Conservation (phyloP, 2,329 filamentous ascomycete species). For the Dactylellina drechsleri region DNA sequence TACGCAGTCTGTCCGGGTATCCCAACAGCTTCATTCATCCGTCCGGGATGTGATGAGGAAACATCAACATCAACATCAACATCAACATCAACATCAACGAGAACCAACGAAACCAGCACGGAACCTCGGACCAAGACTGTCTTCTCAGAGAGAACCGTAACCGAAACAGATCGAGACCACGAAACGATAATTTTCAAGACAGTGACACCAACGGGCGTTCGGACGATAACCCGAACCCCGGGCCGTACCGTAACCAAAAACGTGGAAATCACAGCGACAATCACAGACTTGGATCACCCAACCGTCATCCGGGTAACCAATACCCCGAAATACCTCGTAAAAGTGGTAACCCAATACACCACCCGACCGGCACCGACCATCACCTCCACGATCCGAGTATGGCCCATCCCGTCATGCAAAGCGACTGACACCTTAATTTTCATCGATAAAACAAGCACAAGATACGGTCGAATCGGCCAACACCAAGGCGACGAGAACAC, state of each 20-base stretch:
- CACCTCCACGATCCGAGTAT: not conserved
- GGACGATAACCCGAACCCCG: not conserved
- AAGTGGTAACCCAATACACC: not conserved
- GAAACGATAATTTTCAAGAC: not conserved
- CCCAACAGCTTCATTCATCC: not conserved
- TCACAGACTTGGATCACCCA: constrained; percentile 1
- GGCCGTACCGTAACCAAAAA: not conserved
- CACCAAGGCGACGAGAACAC: not conserved
- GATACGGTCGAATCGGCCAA: too few species aligned
- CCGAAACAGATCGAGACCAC: too few species aligned
- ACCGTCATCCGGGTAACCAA: not conserved
- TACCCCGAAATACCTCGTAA: not conserved
- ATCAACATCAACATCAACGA: not conserved
- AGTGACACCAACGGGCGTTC: not conserved
- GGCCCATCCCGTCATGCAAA: not conserved
- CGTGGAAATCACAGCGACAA: not conserved
- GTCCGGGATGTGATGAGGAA: not conserved
- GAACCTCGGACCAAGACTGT: not conserved
- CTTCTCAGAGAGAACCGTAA: too few species aligned
- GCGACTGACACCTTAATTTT: too few species aligned
- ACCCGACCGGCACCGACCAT: not conserved
- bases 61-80: not conserved
- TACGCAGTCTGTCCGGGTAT: constrained; percentile 5
- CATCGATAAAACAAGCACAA: too few species aligned
- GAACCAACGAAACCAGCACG: not conserved